Percentiles rank a stretch among this genome's conserved stretches.
phyloP scores from a whole-genome alignment of 2,329 filamentous ascomycete genomes.

The Septoria linicola region DNA sequence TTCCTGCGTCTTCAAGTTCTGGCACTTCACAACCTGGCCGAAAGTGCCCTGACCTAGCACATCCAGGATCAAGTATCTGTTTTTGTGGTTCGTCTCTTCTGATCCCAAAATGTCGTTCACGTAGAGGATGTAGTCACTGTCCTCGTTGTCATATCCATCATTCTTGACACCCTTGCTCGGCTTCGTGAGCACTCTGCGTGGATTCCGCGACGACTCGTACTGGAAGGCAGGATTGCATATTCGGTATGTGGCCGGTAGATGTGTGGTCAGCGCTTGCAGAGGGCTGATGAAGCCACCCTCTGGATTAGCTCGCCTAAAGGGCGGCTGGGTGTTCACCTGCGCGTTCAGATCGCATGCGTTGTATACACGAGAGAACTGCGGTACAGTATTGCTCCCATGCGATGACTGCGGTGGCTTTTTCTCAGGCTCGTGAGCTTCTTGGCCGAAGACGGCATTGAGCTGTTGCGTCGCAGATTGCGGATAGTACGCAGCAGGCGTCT shows the following conservation, averaged over 20 bases:
- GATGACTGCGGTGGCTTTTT: constrained; percentile 49
- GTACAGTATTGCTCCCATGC: constrained; percentile 57
- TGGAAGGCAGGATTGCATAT: constrained; percentile 99
- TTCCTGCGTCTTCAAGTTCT: constrained; percentile 97
- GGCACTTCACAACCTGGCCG: constrained; percentile 97
- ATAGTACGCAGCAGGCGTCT: constrained; percentile 55
- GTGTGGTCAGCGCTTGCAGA: constrained; percentile 88
- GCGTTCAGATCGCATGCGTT: constrained; percentile 73
- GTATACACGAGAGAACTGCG: constrained; percentile 80
- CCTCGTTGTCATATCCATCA: constrained; percentile 97
- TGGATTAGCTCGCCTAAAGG: constrained; percentile 88
- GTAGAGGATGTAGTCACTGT: constrained; percentile 98
- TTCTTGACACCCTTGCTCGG: constrained; percentile 98
- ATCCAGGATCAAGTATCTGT: constrained; percentile 94
- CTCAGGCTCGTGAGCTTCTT: constrained; percentile 46
- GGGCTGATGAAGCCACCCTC: constrained; percentile 98
- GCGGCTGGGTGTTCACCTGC: constrained; percentile 80
- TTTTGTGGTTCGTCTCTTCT: constrained; percentile 98
- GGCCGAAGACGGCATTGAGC: constrained; percentile 65
- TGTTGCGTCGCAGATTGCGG: constrained; percentile 67
- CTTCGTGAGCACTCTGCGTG: constrained; percentile 91
- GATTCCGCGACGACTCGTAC: constrained; percentile 96
- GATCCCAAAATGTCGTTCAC: constrained; percentile 98
- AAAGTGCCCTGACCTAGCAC: constrained; percentile 97
- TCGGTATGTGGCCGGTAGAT: constrained; percentile 91